Base-by-base conservation (phyloP, 805 yeast species). In the Huiozyma sinensis region DNA sequence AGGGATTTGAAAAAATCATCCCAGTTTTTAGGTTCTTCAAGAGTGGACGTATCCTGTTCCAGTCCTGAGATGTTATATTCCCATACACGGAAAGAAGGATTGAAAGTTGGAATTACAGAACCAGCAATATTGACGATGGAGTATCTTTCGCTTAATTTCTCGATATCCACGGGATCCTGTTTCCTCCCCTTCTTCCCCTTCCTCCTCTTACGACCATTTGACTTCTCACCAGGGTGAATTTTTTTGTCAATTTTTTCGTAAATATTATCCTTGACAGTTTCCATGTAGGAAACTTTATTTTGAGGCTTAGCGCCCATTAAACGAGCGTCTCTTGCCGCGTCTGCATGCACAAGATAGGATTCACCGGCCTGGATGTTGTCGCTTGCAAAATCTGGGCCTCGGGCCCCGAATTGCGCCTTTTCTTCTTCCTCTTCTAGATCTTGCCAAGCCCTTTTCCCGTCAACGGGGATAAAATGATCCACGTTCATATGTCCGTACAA, bases 401-500 rank as follows among this genome's bases (percentile, higher is more conserved):
- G 28, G 6, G 31, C 11, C 1, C 8, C 10, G 28, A 12, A 3
- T 17, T 45, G 45, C 11, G 53, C 55, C 4, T 47, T 53, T 5
- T 45, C 48, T 10, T 40, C 49, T 40, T 49, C 45, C n/a, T 45
- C 28, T 56, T 50, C 57, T 43, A 50, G 42, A 17, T 50, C 72
- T 46, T 71, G 69, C 67, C 83, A 79, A 0, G 92, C 85, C 50
- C 75, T 73, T 40, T 71, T 72, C 1, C 86, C 72, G 64, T 86
- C 90, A 47, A 82, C 67, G 0, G 94, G 87, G 38, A 83, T 71
- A 58, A 83, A 85, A 64, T 86, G 95, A 58, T 87, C 95, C 44
- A 85, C 69, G 61, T 86, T 86, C 95, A 86, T 86, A 58, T 86
- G 95, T 0, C 95, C 95, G 59, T 75, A 86, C 30, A 86, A 64